A percentile compares a stretch with the other conserved stretches of the same genome.
These are phyloP conservation scores for Gloeopeniophorella convolvens DNA, from an alignment of 768 basidiomycete genomes.

Conservation along the genomic window DNA sequence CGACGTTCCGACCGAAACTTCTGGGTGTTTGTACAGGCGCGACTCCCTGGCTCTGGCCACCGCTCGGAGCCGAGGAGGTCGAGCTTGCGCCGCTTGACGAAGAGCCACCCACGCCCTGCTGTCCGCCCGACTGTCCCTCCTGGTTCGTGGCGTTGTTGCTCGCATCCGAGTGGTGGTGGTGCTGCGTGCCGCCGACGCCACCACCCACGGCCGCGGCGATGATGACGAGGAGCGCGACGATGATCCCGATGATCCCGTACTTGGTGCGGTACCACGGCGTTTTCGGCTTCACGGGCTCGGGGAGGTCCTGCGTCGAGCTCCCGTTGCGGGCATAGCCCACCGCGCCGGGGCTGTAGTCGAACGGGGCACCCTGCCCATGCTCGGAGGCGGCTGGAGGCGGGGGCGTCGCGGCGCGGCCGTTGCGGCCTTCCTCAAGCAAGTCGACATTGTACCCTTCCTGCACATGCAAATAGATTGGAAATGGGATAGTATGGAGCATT, in stretches of 20 bases:
- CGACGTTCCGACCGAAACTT: too few relatives aligned
- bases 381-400: conserved; percentile 19
- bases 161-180: neutral
- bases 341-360: conserved; percentile 7
- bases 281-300: neutral
- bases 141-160: neutral
- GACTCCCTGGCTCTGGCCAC: too few relatives aligned
- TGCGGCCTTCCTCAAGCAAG: conserved; percentile 28
- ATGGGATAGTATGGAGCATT: neutral
- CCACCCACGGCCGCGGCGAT: conserved; percentile 52
- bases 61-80: too few relatives aligned
- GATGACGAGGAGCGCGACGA: conserved; percentile 35
- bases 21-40: too few relatives aligned
- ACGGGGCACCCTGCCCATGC: conserved; percentile 17
- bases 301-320: conserved; percentile 13
- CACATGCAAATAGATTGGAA: neutral
- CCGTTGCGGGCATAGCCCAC: conserved; percentile 18
- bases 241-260: conserved; percentile 37
- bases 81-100: neutral
- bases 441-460: conserved; percentile 53
- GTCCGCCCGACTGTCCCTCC: neutral
- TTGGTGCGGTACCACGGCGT: conserved; percentile 45
- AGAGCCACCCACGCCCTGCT: neutral
- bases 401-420: conserved; percentile 20
- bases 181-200: conserved; percentile 45